Percentiles rank a stretch among this genome's conserved stretches.
Evolutionary conservation across 2,329 filamentous ascomycete species (phyloP).

Genomic region (Exophiala oligosperma): DNA sequence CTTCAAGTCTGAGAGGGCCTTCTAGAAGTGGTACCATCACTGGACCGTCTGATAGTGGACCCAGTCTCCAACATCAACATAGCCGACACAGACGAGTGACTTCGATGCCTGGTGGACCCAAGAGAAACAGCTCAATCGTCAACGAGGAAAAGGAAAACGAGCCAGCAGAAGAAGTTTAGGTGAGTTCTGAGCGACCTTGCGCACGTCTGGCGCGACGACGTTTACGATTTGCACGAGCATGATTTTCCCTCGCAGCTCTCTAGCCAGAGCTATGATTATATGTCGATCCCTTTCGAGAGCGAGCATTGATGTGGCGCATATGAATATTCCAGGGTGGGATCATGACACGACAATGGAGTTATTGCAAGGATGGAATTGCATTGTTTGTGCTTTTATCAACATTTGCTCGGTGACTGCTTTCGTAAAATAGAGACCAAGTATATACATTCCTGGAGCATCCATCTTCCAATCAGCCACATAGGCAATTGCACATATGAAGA

Average conservation of each 20-base stretch:
- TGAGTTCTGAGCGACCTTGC: background rate
- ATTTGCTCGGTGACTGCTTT: no score
- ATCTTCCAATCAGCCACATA: no score
- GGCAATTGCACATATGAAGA: no score
- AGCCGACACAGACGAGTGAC: conserved; percentile 12
- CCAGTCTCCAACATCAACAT: conserved; percentile 3
- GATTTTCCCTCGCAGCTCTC: background rate
- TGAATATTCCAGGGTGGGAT: background rate
- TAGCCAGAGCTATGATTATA: background rate
- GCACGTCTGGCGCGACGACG: background rate
- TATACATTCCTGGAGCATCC: no score
- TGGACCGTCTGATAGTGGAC: background rate
- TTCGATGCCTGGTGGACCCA: conserved; percentile 15
- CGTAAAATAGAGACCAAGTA: no score
- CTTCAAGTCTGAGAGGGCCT: conserved; percentile 19
- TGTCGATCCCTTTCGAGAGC: background rate
- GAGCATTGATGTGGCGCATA: background rate
- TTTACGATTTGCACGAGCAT: background rate
- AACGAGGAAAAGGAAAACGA: conserved; percentile 22
- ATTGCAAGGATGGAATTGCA: no score
- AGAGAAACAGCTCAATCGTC: conserved; percentile 17
- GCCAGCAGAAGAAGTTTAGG: background rate
- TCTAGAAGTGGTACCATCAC: conserved; percentile 12
- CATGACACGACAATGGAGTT: no score
- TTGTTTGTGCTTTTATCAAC: no score